Evolutionary conservation across 1,284 basidiomycete genomes (phyloP).

Genomic region (Volvariella volvacea): DNA sequence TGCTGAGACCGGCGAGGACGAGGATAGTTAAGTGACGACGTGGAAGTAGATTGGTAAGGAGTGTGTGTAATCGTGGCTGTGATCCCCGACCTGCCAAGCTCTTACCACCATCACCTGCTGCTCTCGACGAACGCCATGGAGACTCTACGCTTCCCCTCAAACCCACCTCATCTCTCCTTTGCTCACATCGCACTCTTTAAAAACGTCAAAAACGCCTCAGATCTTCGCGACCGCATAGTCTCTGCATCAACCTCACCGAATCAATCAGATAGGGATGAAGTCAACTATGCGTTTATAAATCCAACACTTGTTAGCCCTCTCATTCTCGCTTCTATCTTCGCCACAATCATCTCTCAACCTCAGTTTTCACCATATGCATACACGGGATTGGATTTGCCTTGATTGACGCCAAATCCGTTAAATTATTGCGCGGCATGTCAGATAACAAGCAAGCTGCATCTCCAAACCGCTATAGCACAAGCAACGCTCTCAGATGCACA

Average conservation of each 20-base stretch:
- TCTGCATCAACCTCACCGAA: neutral
- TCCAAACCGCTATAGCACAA: slow-evolving; percentile 78
- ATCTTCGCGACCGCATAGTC: slow-evolving; percentile 1
- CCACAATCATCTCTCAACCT: neutral
- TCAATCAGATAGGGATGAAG: slow-evolving; percentile 44
- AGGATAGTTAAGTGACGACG: neutral
- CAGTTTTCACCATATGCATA: neutral
- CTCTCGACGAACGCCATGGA: slow-evolving; percentile 3
- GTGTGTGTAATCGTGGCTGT: no score
- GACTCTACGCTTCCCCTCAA: slow-evolving; percentile 2
- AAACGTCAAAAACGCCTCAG: slow-evolving; percentile 2
- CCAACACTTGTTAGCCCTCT: slow-evolving; percentile 47
- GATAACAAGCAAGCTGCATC: slow-evolving; percentile 71
- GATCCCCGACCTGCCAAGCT: no score
- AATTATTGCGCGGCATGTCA: slow-evolving; percentile 19
- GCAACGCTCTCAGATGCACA: slow-evolving; percentile 68
- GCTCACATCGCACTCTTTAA: slow-evolving; percentile 7
- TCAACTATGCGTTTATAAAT: slow-evolving; percentile 89
- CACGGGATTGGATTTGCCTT: neutral
- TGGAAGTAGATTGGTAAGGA: no score
- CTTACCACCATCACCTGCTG: no score
- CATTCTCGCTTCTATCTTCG: slow-evolving; percentile 4
- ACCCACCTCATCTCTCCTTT: slow-evolving; percentile 1
- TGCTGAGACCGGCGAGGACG: neutral
- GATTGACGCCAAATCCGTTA: neutral